Evolutionary conservation across 73 alveolate species (phyloP), one percentile per base, ranked within the genome.

Genomic region (Symbiodinium natans): DNA sequence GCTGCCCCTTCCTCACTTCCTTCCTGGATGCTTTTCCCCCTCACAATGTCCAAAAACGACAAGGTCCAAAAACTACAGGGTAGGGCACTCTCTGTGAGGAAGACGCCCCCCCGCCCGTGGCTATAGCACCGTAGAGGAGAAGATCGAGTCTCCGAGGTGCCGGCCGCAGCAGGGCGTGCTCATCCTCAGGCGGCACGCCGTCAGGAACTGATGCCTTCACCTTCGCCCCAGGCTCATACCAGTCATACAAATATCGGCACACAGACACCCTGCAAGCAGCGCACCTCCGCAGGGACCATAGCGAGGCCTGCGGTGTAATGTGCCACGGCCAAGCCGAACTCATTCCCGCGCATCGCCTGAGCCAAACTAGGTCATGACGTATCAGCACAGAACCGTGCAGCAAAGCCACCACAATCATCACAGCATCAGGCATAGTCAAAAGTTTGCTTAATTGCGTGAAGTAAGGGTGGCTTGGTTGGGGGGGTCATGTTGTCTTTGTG

Each of bases 121-220:
- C n/a, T n/a, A n/a, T n/a, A n/a, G n/a, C n/a, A n/a, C n/a, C n/a
- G n/a, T n/a, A n/a, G n/a, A n/a, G n/a, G n/a, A n/a, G n/a, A n/a
- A n/a, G n/a, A n/a, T n/a, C n/a, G n/a, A n/a, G n/a, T n/a, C n/a
- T n/a, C n/a, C n/a, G n/a, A n/a, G n/a, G n/a, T n/a, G n/a, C n/a
- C n/a, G 59, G 27, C 95, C 95, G 41, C 95, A 88, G 54, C 48
- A 88, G 86, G 42, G 95, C 95, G 27, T 88, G 95, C 43, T 88
- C 95, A n/a, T 88, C 95, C 71, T 88, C 95, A 0, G 95, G 95
- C 43, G 95, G 86, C 73, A 88, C 86, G 46, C 95, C 95, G 42
- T 88, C 95, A 1, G 95, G 95, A 38, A 88, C 95, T 10, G 86
- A 38, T 27, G 95, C 95, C 48, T 36, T 40, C 48, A 83, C 95